phyloP scores from a whole-genome alignment of 2,329 filamentous ascomycete genomes.

The Alternaria infectoria region DNA sequence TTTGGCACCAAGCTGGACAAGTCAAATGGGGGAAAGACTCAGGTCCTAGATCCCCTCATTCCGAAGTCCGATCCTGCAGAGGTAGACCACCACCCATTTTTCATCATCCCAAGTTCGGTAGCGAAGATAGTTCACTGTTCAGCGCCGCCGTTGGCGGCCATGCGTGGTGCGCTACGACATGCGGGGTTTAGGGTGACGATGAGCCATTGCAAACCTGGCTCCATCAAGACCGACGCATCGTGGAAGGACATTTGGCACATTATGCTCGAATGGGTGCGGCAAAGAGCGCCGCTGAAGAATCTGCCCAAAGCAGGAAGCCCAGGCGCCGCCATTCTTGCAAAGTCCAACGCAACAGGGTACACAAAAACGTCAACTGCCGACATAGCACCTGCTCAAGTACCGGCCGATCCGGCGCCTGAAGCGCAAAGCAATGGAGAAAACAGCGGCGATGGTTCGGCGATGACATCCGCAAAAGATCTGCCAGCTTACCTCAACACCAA shows the following conservation, averaged over 20 bases:
- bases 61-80: slow-evolving; percentile 43
- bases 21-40: slow-evolving; percentile 21
- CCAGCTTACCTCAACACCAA: slow-evolving; percentile 43
- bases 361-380: slow-evolving; percentile 3
- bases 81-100: slow-evolving; percentile 82
- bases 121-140: slow-evolving; percentile 78
- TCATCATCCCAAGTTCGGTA: slow-evolving; percentile 77
- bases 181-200: slow-evolving; percentile 83
- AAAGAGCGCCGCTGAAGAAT: slow-evolving; percentile 78
- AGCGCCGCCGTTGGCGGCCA: slow-evolving; percentile 77
- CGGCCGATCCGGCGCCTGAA: slow-evolving; percentile 1
- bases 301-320: slow-evolving; percentile 73
- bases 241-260: slow-evolving; percentile 92
- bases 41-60: slow-evolving; percentile 47
- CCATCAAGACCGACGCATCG: slow-evolving; percentile 91
- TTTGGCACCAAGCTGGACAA: slow-evolving; percentile 34
- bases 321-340: slow-evolving; percentile 67
- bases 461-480: background rate
- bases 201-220: slow-evolving; percentile 87
- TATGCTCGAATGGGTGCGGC: slow-evolving; percentile 88
- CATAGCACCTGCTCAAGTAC: slow-evolving; percentile 2
- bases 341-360: slow-evolving; percentile 26
- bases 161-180: slow-evolving; percentile 80
- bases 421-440: slow-evolving; percentile 9
- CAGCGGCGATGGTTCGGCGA: slow-evolving; percentile 1